Evolutionary conservation across 208 protist species (phyloP).

Genomic region (Leishmania lainsoni): DNA sequence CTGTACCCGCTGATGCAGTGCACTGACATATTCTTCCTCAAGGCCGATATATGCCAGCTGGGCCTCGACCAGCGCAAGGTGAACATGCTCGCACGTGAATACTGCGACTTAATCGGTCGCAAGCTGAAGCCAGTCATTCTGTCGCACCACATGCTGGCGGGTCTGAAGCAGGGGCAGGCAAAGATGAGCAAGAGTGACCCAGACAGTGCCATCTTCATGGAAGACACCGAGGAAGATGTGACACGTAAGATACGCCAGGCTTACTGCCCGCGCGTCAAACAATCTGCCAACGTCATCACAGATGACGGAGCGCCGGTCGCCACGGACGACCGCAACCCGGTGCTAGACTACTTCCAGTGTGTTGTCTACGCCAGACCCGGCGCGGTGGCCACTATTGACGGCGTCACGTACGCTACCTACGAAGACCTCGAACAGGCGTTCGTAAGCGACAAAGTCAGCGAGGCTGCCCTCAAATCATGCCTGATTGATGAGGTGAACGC

Average conservation of each 20-base stretch:
- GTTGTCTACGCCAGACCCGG: slow-evolving; percentile 87
- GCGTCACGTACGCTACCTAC: slow-evolving; percentile 72
- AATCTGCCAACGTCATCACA: slow-evolving; percentile 45
- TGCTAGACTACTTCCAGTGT: slow-evolving; percentile 95
- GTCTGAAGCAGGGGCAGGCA: slow-evolving; percentile 94
- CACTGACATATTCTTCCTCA: slow-evolving; percentile 99
- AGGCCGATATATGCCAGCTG: slow-evolving; percentile 99
- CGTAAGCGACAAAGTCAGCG: slow-evolving; percentile 60
- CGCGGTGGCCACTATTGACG: slow-evolving; percentile 42
- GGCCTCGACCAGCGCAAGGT: slow-evolving; percentile 99
- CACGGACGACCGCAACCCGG: slow-evolving; percentile 93
- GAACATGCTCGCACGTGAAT: slow-evolving; percentile 99
- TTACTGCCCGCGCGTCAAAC: slow-evolving; percentile 91
- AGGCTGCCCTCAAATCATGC: slow-evolving; percentile 82
- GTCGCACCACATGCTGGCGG: slow-evolving; percentile 98
- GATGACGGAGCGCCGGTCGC: slow-evolving; percentile 77
- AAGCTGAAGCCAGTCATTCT: slow-evolving; percentile 98
- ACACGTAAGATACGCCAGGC: slow-evolving; percentile 95
- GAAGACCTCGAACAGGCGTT: slow-evolving; percentile 83
- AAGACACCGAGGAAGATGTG: slow-evolving; percentile 96
- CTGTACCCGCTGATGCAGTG: slow-evolving; percentile 99
- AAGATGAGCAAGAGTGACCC: slow-evolving; percentile 99
- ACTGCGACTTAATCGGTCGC: slow-evolving; percentile 92
- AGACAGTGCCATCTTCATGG: slow-evolving; percentile 99
- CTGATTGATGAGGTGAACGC: slow-evolving; percentile 89